These are phyloP conservation scores for Hyphopichia buzzinii DNA, from an alignment of 1,139 yeast genomes.

Conservation along the genomic window DNA sequence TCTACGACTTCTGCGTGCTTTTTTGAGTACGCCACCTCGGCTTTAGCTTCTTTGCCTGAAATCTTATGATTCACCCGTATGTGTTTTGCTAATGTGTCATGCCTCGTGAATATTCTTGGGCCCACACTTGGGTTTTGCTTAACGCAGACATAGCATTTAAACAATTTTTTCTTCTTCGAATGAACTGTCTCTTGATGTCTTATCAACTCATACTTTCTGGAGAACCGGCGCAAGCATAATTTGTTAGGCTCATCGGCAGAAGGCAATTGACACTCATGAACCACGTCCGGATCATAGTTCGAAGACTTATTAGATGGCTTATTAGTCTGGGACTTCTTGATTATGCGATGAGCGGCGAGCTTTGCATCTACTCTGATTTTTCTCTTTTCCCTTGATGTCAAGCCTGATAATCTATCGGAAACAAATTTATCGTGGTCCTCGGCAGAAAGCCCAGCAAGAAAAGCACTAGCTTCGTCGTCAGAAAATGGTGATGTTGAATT, in stretches of 20 bases:
- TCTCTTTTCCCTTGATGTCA: slow-evolving; percentile 21
- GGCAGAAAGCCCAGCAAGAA: slow-evolving; percentile 15
- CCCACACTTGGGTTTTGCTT: slow-evolving; percentile 52
- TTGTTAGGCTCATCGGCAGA: slow-evolving; percentile 50
- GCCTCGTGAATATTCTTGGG: slow-evolving; percentile 80
- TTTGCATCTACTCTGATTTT: slow-evolving; percentile 28
- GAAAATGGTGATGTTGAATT: slow-evolving; percentile 2
- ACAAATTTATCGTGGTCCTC: slow-evolving; percentile 29
- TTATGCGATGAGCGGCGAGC: slow-evolving; percentile 27
- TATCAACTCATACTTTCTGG: slow-evolving; percentile 90
- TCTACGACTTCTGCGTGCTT: slow-evolving; percentile 47
- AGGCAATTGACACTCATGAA: slow-evolving; percentile 49
- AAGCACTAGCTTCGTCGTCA: slow-evolving; percentile 7
- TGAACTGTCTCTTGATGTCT: slow-evolving; percentile 97
- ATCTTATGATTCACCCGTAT: slow-evolving; percentile 84
- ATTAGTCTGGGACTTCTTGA: slow-evolving; percentile 21
- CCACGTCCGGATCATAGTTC: slow-evolving; percentile 49
- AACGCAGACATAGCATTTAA: slow-evolving; percentile 83
- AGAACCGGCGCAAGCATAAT: slow-evolving; percentile 77
- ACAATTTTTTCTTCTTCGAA: slow-evolving; percentile 80
- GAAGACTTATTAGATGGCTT: slow-evolving; percentile 36
- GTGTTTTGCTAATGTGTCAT: slow-evolving; percentile 93
- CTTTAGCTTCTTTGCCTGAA: slow-evolving; percentile 63
- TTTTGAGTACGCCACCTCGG: slow-evolving; percentile 48
- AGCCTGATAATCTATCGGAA: slow-evolving; percentile 21